phyloP scores from a whole-genome alignment of 1,139 yeast species.

The Geotrichum restrictum region DNA sequence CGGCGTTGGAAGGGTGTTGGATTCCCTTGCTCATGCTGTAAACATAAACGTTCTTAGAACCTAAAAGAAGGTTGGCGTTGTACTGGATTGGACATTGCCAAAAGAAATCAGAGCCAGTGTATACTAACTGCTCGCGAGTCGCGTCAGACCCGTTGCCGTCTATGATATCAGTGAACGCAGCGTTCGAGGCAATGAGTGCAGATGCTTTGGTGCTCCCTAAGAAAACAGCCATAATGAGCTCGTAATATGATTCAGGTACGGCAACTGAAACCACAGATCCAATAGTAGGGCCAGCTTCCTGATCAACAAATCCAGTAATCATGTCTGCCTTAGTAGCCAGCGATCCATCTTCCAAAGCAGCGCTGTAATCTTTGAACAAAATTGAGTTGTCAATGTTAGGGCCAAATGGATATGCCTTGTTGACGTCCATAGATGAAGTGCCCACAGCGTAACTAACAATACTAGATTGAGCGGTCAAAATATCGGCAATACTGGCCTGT shows the following conservation, averaged over 20 bases:
- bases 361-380: slow-evolving; percentile 27
- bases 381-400: slow-evolving; percentile 32
- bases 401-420: slow-evolving; percentile 30
- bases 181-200: slow-evolving; percentile 7
- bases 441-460: background rate
- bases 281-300: slow-evolving; percentile 31
- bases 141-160: slow-evolving; percentile 17
- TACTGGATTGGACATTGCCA: slow-evolving; percentile 31
- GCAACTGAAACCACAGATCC: slow-evolving; percentile 11
- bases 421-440: slow-evolving; percentile 22
- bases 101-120: slow-evolving; percentile 27
- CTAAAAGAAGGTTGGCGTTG: slow-evolving; percentile 20
- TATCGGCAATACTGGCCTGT: slow-evolving; percentile 21
- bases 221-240: slow-evolving; percentile 18
- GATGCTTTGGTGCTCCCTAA: slow-evolving; percentile 19
- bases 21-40: slow-evolving; percentile 34
- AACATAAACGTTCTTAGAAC: slow-evolving; percentile 25
- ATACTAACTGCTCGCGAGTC: slow-evolving; percentile 20
- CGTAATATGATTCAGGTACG: slow-evolving; percentile 5
- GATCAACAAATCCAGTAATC: slow-evolving; percentile 31
- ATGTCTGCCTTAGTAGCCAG: slow-evolving; percentile 29
- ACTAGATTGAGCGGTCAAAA: slow-evolving; percentile 27
- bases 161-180: slow-evolving; percentile 20
- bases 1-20: slow-evolving; percentile 27
- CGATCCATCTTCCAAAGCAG: slow-evolving; percentile 24